Percentiles rank a stretch among this genome's conserved stretches.
Conservation (phyloP, 768 basidiomycete genomes). For the Collybia nuda region DNA sequence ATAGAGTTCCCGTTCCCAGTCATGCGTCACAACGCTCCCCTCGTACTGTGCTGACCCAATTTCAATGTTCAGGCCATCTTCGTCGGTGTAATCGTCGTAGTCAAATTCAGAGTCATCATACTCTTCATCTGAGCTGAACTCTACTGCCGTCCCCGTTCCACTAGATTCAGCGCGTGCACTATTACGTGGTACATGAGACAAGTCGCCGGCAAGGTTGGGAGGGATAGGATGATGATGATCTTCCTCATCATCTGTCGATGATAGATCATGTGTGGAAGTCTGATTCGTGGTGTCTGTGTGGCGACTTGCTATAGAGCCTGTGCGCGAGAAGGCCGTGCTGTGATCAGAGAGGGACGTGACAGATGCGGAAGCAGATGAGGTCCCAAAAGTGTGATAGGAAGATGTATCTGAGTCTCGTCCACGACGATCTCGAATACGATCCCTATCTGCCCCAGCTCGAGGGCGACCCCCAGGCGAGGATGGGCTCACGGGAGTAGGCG, state of each 20-base stretch:
- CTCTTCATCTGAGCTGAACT: slow-evolving; percentile 50
- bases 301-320: slow-evolving; percentile 24
- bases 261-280: slow-evolving; percentile 33
- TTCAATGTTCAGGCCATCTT: slow-evolving; percentile 36
- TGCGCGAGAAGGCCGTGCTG: slow-evolving; percentile 28
- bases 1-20: slow-evolving; percentile 21
- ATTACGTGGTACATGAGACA: slow-evolving; percentile 19
- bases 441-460: slow-evolving; percentile 2
- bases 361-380: slow-evolving; percentile 43
- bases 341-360: slow-evolving; percentile 40
- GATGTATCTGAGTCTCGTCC: slow-evolving; percentile 35
- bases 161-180: slow-evolving; percentile 22
- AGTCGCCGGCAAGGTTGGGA: slow-evolving; percentile 13
- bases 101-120: slow-evolving; percentile 37
- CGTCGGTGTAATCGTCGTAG: slow-evolving; percentile 35
- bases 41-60: slow-evolving; percentile 35
- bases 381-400: slow-evolving; percentile 51
- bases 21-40: slow-evolving; percentile 23
- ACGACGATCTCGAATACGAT: slow-evolving; percentile 8
- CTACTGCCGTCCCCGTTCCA: slow-evolving; percentile 23
- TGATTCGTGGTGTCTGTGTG: slow-evolving; percentile 30
- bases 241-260: slow-evolving; percentile 33
- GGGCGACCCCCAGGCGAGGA: slow-evolving; percentile 2
- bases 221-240: slow-evolving; percentile 32
- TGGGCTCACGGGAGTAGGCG: slow-evolving; percentile 7